phyloP scores from a whole-genome alignment of 2,329 filamentous ascomycete genomes.

The Plectosphaerella cucumerina region DNA sequence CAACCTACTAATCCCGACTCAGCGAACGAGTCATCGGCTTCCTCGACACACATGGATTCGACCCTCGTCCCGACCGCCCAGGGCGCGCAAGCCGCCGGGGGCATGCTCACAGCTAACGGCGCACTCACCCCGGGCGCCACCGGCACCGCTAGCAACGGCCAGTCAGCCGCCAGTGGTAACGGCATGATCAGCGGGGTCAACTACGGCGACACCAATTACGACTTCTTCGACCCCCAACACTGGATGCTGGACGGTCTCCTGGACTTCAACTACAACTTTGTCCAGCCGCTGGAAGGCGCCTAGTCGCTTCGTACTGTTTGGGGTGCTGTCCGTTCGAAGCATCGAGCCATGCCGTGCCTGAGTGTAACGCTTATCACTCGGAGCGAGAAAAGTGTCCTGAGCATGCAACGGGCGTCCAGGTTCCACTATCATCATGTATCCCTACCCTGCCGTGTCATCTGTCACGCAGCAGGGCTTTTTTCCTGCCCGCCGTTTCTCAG shows the following conservation, averaged over 20 bases:
- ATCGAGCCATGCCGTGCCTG: background rate
- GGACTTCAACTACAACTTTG: conserved; percentile 70
- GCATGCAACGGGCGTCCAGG: too few species aligned
- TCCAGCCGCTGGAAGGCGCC: conserved; percentile 49
- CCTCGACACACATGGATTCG: conserved; percentile 60
- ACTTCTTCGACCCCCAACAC: conserved; percentile 88
- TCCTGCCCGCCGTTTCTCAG: background rate
- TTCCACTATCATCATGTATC: too few species aligned
- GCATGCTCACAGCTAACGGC: conserved; percentile 46
- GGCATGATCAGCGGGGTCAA: conserved; percentile 47
- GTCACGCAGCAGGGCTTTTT: background rate
- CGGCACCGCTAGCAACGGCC: conserved; percentile 21
- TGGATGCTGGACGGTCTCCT: conserved; percentile 89
- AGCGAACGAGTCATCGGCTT: conserved; percentile 66
- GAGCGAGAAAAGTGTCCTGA: too few species aligned
- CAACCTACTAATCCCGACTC: conserved; percentile 85
- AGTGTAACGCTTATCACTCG: too few species aligned
- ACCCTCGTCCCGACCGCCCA: conserved; percentile 49
- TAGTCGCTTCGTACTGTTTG: conserved; percentile 19
- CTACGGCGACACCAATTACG: conserved; percentile 68
- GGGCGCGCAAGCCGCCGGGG: conserved; percentile 23
- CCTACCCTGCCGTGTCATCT: too few species aligned
- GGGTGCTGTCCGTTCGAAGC: background rate
- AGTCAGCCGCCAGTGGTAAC: conserved; percentile 16
- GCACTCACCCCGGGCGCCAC: conserved; percentile 47